phyloP scores from a whole-genome alignment of 257 asterid species.

The Solanum etuberosum region DNA sequence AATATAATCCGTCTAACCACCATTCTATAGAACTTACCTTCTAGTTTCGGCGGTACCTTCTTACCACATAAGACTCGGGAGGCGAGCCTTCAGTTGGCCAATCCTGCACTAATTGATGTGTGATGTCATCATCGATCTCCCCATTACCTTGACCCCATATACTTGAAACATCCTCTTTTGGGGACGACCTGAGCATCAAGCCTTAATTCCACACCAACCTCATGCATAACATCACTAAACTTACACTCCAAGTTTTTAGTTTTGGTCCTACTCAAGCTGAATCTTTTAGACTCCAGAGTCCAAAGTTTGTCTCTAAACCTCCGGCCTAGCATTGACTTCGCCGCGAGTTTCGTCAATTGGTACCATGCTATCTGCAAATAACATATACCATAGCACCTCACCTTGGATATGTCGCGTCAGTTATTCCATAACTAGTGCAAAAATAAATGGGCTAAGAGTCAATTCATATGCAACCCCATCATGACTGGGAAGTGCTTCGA shows the following conservation, averaged over 20 bases:
- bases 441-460: background rate
- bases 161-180: background rate
- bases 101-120: background rate
- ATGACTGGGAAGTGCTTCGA: background rate
- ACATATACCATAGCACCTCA: background rate
- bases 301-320: background rate
- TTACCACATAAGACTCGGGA: background rate
- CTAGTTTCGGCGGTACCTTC: background rate
- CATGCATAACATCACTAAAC: background rate
- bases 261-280: background rate
- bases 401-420: background rate
- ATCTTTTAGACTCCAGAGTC: background rate
- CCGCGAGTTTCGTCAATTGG: background rate
- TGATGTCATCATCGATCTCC: background rate
- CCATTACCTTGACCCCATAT: background rate
- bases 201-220: background rate
- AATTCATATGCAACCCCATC: background rate
- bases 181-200: background rate
- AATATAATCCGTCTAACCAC: background rate
- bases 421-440: too few species aligned
- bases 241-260: background rate
- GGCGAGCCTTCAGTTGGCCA: background rate
- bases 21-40: background rate
- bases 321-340: background rate
- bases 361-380: too few species aligned